Conservation (phyloP, 164 flowering plant genomes). For the Vitis riparia region DNA sequence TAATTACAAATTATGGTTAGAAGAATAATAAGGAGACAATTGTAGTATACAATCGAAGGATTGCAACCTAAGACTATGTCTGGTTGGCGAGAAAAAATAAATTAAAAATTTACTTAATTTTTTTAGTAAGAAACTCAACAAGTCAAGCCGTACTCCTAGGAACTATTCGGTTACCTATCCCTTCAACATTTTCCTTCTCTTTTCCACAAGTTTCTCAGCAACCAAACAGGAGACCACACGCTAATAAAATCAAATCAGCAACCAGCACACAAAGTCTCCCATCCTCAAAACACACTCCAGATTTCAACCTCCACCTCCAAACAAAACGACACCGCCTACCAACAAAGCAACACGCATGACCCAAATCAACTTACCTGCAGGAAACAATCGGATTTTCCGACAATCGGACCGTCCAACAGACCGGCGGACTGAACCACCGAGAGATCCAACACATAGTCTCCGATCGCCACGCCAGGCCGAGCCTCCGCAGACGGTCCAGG, state of each 20-base stretch:
- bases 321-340: too few relatives aligned
- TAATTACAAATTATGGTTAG: not conserved
- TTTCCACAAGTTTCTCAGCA: not conserved
- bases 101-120: too few relatives aligned
- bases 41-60: not conserved
- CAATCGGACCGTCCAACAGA: constrained; percentile 71
- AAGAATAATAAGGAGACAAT: not conserved
- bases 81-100: not conserved
- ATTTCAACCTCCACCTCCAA: too few relatives aligned
- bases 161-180: too few relatives aligned
- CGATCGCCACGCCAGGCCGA: constrained; percentile 88
- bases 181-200: too few relatives aligned
- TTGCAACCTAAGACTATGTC: not conserved
- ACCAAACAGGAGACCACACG: not conserved
- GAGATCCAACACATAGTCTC: constrained; percentile 83
- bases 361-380: constrained; percentile 47
- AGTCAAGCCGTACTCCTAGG: too few relatives aligned
- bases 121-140: too few relatives aligned
- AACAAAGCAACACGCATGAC: too few relatives aligned
- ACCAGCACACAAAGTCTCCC: too few relatives aligned
- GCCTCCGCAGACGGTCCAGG: constrained; percentile 39
- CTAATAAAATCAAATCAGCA: too few relatives aligned
- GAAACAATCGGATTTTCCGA: constrained; percentile 69
- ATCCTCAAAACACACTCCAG: too few relatives aligned
- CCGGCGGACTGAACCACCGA: constrained; percentile 73